Base-by-base conservation (phyloP, 305 asterid genomes). In the Stenogyne calaminthoides region DNA sequence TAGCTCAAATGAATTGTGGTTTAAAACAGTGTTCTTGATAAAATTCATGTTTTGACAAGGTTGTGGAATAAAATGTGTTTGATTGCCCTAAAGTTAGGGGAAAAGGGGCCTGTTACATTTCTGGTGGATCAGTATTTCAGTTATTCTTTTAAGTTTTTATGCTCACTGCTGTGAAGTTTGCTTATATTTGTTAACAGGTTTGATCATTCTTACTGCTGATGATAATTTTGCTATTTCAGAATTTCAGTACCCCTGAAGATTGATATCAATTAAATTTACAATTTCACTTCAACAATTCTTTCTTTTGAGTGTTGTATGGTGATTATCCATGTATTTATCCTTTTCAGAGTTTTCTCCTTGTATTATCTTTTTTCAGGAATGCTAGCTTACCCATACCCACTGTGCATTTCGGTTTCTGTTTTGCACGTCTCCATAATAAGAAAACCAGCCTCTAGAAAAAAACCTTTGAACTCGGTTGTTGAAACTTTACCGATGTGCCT, bases 161-260 rank as follows among this genome's bases (percentile, higher is more conserved):
- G 57, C 39, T 14, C 34, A 18, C 49, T n/a, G 39, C 56, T 16
- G 6, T 57, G 49, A 46, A 59, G 6, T 19, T 62, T 75, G 64
- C 9, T 47, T 29, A 40, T 25, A n/a, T 19, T 22, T 67, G 11
- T 73, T 44, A 44, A 59, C 64, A 16, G 55, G 63, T 74, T 44
- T 63, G 11, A 59, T 63, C 39, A 14, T 57, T 39, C 64, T n/a
- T n/a, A 2, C 34, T 57, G 29, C 36, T 56, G 55, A 9, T 44
- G 63, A 36, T 44, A 64, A 32, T 16, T 49, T 64, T 44, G 16
- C 62, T 19, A 6, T 32, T 39, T 55, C 7, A 14, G 42, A 27
- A 0, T 15, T 39, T 29, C 19, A 34, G 2, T 20, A 18, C 39
- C 57, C 39, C 22, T 59, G 36, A 36, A 20, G 58, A 59, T 56